Conservation (phyloP, 2,329 filamentous ascomycete genomes). For the Colletotrichum godetiae region DNA sequence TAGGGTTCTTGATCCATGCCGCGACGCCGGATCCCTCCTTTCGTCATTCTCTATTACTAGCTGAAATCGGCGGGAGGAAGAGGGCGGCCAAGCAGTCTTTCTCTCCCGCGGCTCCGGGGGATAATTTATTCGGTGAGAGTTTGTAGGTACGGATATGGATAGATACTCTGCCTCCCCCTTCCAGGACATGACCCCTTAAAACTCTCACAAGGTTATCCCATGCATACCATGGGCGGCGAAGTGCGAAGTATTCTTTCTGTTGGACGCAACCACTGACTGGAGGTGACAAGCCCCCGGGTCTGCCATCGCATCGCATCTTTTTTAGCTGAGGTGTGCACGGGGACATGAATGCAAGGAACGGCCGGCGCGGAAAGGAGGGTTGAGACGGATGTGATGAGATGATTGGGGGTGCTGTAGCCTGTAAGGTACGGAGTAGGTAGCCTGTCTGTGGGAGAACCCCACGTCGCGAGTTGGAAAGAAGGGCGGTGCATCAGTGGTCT, state of each 20-base stretch:
- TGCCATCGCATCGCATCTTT: not conserved
- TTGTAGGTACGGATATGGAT: not conserved
- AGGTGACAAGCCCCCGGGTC: not conserved
- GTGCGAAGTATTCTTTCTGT: conserved; percentile 1
- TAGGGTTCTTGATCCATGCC: conserved; percentile 21
- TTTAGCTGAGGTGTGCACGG: not conserved
- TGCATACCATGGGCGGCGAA: conserved; percentile 6
- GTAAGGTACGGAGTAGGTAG: no score
- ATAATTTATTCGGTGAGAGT: not conserved
- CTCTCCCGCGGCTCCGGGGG: not conserved
- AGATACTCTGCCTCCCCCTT: not conserved
- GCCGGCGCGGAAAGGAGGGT: conserved; percentile 1
- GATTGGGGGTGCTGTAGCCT: not conserved
- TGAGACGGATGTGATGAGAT: not conserved
- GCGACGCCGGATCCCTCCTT: conserved; percentile 2
- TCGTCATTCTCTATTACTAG: not conserved
- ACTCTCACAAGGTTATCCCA: conserved; percentile 19
- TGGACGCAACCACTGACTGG: no score
- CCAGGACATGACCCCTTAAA: conserved; percentile 1
- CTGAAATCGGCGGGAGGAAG: not conserved
- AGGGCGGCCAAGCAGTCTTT: not conserved
- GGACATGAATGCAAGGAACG: conserved; percentile 9
- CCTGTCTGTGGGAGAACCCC: no score
- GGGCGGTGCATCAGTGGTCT: not conserved
- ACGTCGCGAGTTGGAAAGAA: not conserved